These are phyloP conservation scores for Rhodotorula taiwanensis DNA, from an alignment of 768 basidiomycete genomes.

Conservation along the genomic window DNA sequence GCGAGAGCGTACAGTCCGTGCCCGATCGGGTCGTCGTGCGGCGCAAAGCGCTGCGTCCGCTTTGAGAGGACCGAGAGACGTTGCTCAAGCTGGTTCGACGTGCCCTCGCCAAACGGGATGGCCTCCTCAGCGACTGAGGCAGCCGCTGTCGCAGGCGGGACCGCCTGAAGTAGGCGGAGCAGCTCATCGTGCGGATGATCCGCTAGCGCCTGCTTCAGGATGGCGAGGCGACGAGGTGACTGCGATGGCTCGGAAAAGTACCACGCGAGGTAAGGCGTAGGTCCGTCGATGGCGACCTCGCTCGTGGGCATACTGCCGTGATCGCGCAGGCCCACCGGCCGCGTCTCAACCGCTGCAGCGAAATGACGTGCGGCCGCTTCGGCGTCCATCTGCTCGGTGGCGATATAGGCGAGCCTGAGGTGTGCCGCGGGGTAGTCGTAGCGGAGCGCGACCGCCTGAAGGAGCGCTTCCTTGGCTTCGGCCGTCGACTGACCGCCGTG, in stretches of 20 bases:
- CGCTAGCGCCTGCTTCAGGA: constrained; percentile 7
- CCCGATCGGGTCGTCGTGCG: background rate
- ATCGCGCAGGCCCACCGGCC: constrained; percentile 10
- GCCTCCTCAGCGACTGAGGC: background rate
- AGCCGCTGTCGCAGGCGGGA: background rate
- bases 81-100: background rate
- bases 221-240: background rate
- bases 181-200: constrained; percentile 19
- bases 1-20: constrained; percentile 2
- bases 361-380: background rate
- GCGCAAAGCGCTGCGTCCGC: background rate
- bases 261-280: constrained; percentile 10
- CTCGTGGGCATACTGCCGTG: background rate
- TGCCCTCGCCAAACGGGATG: too few relatives aligned
- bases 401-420: constrained; percentile 26
- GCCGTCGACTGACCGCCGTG: background rate
- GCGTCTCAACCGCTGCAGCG: background rate
- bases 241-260: constrained; percentile 2
- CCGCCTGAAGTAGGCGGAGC: constrained; percentile 9
- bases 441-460: constrained; percentile 4
- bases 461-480: background rate
- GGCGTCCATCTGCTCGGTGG: constrained; percentile 22
- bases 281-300: constrained; percentile 7
- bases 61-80: background rate
- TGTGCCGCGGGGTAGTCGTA: constrained; percentile 28